phyloP scores from a whole-genome alignment of 23 red algal species.

The Gracilaria gracilis region DNA sequence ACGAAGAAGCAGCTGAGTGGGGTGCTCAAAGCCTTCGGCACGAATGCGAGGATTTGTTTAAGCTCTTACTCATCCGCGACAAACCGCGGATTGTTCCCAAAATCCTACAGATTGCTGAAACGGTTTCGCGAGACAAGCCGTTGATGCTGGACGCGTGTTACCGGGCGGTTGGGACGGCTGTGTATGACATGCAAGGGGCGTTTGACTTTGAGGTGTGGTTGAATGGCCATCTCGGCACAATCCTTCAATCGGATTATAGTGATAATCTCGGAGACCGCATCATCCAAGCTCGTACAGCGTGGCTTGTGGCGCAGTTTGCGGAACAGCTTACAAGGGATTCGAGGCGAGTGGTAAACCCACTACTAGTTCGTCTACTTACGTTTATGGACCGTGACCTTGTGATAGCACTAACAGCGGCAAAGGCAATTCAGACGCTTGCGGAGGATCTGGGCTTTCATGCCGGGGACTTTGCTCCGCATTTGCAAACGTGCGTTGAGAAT shows the following conservation, averaged over 20 bases:
- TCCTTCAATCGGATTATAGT: conserved; percentile 38
- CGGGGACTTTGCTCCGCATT: conserved; percentile 51
- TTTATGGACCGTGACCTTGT: conserved; percentile 47
- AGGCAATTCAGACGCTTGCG: conserved; percentile 59
- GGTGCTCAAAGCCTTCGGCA: conserved; percentile 61
- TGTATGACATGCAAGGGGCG: conserved; percentile 36
- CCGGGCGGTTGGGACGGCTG: conserved; percentile 49
- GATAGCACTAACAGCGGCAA: conserved; percentile 64
- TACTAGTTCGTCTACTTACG: conserved; percentile 41
- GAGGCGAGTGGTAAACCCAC: conserved; percentile 34
- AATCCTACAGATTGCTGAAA: conserved; percentile 36
- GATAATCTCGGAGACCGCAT: conserved; percentile 56
- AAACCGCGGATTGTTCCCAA: conserved; percentile 54
- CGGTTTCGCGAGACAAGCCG: conserved; percentile 56
- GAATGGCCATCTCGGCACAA: conserved; percentile 32
- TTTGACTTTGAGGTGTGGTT: conserved; percentile 69
- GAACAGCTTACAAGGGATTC: conserved; percentile 66
- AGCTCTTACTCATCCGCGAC: conserved; percentile 51
- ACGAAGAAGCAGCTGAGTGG: conserved; percentile 72
- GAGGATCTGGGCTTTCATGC: conserved; percentile 70
- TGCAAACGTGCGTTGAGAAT: conserved; percentile 26
- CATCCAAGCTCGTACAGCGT: conserved; percentile 60
- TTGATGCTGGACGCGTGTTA: conserved; percentile 71
- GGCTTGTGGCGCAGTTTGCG: conserved; percentile 69
- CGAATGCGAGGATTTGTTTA: conserved; percentile 72